phyloP scores from a whole-genome alignment of 345 rosid species.

The Lepidium africanum region DNA sequence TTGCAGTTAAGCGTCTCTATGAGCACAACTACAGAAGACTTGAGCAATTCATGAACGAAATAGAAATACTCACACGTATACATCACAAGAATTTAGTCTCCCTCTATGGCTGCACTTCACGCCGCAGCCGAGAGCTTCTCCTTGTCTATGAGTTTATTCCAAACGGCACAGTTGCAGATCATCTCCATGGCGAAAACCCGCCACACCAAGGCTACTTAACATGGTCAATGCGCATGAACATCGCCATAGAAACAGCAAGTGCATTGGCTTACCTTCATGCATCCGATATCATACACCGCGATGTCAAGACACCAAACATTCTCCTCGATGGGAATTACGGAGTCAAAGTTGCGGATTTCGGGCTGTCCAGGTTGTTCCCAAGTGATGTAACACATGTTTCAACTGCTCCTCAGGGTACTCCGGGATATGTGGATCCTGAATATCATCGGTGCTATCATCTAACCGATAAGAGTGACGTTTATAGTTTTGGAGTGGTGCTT shows the following conservation, averaged over 20 bases:
- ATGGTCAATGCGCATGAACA: slow-evolving; percentile 51
- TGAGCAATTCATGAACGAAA: slow-evolving; percentile 55
- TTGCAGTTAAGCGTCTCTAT: slow-evolving; percentile 60
- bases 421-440: slow-evolving; percentile 65
- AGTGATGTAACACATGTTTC: slow-evolving; percentile 54
- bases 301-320: slow-evolving; percentile 63
- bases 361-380: slow-evolving; percentile 50
- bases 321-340: slow-evolving; percentile 46
- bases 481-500: slow-evolving; percentile 72
- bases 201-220: slow-evolving; percentile 25
- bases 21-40: slow-evolving; percentile 43
- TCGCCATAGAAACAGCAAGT: slow-evolving; percentile 54
- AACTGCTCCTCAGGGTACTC: slow-evolving; percentile 70
- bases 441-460: slow-evolving; percentile 56
- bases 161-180: slow-evolving; percentile 63
- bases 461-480: slow-evolving; percentile 63
- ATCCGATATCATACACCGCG: slow-evolving; percentile 50
- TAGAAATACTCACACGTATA: slow-evolving; percentile 48
- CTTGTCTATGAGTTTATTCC: slow-evolving; percentile 60
- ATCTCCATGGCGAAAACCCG: slow-evolving; percentile 41
- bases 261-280: slow-evolving; percentile 66
- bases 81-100: slow-evolving; percentile 59
- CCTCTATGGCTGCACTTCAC: slow-evolving; percentile 64
- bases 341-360: slow-evolving; percentile 69
- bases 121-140: slow-evolving; percentile 45